Percentiles rank a stretch among this genome's conserved stretches.
Conservation (phyloP, 176 grass and related monocot genomes). For the Olyra latifolia region DNA sequence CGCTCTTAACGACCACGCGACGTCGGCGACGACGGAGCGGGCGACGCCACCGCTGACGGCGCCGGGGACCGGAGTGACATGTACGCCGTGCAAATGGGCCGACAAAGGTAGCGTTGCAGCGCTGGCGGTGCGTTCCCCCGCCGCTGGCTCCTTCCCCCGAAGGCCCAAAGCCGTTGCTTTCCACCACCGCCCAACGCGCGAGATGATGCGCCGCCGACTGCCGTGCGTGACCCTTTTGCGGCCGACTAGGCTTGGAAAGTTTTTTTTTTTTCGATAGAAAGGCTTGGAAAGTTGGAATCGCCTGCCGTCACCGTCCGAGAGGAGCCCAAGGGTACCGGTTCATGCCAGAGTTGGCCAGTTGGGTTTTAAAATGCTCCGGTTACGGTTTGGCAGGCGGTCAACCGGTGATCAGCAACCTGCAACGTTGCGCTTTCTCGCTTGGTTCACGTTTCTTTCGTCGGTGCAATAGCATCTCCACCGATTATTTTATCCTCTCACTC, state of each 20-base stretch:
- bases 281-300: not conserved
- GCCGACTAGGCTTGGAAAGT: too few relatives aligned
- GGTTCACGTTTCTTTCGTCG: too few relatives aligned
- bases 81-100: slow-evolving; percentile 16
- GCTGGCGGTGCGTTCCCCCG: not conserved
- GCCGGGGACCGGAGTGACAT: not conserved
- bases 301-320: not conserved
- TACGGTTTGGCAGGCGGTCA: not conserved
- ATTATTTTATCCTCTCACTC: too few relatives aligned
- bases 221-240: not conserved
- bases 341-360: too few relatives aligned
- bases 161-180: not conserved
- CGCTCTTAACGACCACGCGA: not conserved
- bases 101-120: slow-evolving; percentile 28
- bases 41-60: not conserved
- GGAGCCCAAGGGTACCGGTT: not conserved
- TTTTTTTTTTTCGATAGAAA: too few relatives aligned
- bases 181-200: slow-evolving; percentile 9
- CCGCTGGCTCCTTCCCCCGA: not conserved
- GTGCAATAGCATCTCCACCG: too few relatives aligned
- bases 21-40: too few relatives aligned
- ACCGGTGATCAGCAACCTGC: not conserved
- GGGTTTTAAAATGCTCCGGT: not conserved
- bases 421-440: not conserved
- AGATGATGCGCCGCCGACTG: not conserved